Evolutionary conservation across 768 basidiomycete species (phyloP).

Genomic region (Mycena leptocephala): DNA sequence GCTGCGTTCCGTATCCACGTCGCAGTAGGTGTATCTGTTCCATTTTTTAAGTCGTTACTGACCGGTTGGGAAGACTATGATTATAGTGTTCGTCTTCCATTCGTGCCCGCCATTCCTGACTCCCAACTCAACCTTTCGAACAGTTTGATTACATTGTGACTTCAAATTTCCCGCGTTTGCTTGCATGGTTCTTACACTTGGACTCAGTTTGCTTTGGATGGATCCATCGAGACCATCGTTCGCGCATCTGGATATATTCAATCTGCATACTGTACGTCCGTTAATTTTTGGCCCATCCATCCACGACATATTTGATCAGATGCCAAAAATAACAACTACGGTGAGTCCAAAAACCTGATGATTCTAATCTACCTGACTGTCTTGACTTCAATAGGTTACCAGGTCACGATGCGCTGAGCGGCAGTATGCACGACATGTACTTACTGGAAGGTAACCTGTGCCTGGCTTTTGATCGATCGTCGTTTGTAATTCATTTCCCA

Average conservation of each 20-base stretch:
- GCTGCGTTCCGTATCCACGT: constrained; percentile 39
- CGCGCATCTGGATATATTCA: constrained; percentile 74
- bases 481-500: no score
- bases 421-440: constrained; percentile 71
- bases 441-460: constrained; percentile 59
- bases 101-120: background rate
- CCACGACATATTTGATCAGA: constrained; percentile 26
- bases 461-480: background rate
- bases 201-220: constrained; percentile 62
- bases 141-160: constrained; percentile 65
- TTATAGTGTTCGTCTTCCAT: constrained; percentile 24
- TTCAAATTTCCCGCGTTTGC: no score
- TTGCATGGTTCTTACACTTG: background rate
- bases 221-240: constrained; percentile 67
- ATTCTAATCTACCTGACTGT: background rate
- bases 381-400: constrained; percentile 28
- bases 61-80: constrained; percentile 32
- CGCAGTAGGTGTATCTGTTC: constrained; percentile 18
- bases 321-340: constrained; percentile 60
- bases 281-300: background rate
- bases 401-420: constrained; percentile 43
- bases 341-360: constrained; percentile 41
- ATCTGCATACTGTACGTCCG: constrained; percentile 57
- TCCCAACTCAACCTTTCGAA: background rate
- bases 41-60: background rate